Percentiles rank a stretch among this genome's conserved stretches.
phyloP scores from a whole-genome alignment of 768 basidiomycete genomes.

The Coprinopsis sp. region DNA sequence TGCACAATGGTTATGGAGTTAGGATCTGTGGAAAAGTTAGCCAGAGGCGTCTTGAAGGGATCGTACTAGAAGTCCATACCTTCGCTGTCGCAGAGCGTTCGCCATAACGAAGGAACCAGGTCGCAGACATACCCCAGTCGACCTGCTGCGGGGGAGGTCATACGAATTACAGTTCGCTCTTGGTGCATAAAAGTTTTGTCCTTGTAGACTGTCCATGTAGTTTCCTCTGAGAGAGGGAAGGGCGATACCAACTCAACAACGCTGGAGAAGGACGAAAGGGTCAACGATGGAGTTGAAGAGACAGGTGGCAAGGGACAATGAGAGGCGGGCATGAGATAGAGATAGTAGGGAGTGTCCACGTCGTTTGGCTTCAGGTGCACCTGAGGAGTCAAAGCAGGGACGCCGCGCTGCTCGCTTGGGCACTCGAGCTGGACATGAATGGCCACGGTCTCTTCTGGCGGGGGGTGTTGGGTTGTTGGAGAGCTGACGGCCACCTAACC shows the following conservation, averaged over 20 bases:
- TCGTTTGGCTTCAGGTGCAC: conserved; percentile 17
- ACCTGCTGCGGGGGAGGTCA: conserved; percentile 9
- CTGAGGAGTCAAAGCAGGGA: conserved; percentile 8
- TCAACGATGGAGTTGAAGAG: conserved; percentile 5
- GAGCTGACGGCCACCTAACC: conserved; percentile 8
- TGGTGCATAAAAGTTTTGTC: conserved; percentile 40
- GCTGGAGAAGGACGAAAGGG: conserved; percentile 12
- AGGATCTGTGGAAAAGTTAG: conserved; percentile 35
- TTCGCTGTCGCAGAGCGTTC: conserved; percentile 36
- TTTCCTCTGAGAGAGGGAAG: conserved; percentile 35
- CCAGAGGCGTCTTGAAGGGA: neutral
- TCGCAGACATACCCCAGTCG: conserved; percentile 39
- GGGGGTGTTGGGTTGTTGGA: conserved; percentile 5
- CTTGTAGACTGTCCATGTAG: conserved; percentile 42
- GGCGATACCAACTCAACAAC: conserved; percentile 49
- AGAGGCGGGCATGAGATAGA: conserved; percentile 18
- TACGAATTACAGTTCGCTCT: conserved; percentile 26
- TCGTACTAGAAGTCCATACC: conserved; percentile 27
- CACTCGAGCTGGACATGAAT: conserved; percentile 21
- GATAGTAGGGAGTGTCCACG: conserved; percentile 13
- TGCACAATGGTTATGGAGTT: conserved; percentile 48
- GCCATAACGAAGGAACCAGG: conserved; percentile 52
- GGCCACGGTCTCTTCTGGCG: conserved; percentile 5
- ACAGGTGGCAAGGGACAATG: neutral
- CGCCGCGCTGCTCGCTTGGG: conserved; percentile 11